These are phyloP conservation scores for Phytophthora melonis DNA, from an alignment of 352 stramenopile genomes.

Conservation along the genomic window DNA sequence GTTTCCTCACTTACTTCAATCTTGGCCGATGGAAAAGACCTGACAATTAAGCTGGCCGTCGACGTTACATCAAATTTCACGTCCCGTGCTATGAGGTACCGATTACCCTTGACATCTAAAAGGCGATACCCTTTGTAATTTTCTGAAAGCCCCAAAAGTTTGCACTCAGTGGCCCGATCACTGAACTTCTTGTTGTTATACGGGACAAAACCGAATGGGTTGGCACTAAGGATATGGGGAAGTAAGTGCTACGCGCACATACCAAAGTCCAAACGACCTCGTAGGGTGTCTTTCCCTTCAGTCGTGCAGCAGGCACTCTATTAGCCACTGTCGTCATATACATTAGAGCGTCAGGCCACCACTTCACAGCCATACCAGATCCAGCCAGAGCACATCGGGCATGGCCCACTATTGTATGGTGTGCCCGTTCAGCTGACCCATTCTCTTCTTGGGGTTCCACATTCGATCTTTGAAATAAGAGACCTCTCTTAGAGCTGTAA, in stretches of 20 bases:
- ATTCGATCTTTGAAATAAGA: constrained; percentile 6
- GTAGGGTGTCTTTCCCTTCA: constrained; percentile 16
- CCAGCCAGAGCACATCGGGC: constrained; percentile 1
- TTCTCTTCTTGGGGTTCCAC: background rate
- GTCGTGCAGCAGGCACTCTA: constrained; percentile 12
- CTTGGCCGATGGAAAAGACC: constrained; percentile 5
- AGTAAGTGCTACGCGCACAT: background rate
- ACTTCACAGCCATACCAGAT: constrained; percentile 12
- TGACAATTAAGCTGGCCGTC: background rate
- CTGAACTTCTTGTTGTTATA: background rate
- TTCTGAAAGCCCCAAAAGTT: background rate
- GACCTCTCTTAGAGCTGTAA: background rate
- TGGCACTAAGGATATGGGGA: background rate
- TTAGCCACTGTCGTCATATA: constrained; percentile 10
- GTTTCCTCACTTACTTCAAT: background rate
- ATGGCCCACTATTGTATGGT: constrained; percentile 18
- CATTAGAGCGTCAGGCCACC: constrained; percentile 11
- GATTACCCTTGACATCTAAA: constrained; percentile 16
- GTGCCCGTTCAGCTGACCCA: constrained; percentile 7
- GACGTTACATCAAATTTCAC: constrained; percentile 8
- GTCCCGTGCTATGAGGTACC: constrained; percentile 5
- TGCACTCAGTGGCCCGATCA: background rate
- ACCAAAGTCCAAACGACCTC: background rate
- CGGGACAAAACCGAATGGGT: constrained; percentile 3
- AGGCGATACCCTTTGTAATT: background rate